Base-by-base conservation (phyloP, 306 rosid species). In the Malus fusca region DNA sequence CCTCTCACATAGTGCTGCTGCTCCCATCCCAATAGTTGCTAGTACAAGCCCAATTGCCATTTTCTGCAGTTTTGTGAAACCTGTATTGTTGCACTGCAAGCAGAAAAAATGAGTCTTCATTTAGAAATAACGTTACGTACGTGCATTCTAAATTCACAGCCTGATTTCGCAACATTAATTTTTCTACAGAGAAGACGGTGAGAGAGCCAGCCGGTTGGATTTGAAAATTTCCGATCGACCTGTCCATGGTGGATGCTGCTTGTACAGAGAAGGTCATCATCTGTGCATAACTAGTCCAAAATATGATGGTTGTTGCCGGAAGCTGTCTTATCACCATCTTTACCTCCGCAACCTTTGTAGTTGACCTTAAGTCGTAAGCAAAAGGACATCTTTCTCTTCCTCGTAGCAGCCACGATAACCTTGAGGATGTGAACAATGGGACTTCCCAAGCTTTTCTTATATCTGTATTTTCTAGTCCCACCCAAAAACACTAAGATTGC, bases 271-370 rank as follows among this genome's bases (percentile, higher is more conserved):
- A 91, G 44, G 97, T 93, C 69, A 91, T 89, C 95, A 93, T 78
- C 73, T 89, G 96, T 28, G 98, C 97, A 53, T 93, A 88, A 21
- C 91, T 82, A 33, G 93, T 93, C 97, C 98, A 93, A 84, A 93
- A 93, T 80, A 88, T 77, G 74, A 91, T 93, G 77, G 97, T 89
- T 37, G 97, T 56, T 11, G 28, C 96, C 30, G 96, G 96, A 19
- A 88, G 82, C 35, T 89, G 84, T 43, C 90, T 87, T 56, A 73
- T 76, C 61, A 9, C 25, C 61, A n/a, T 56, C n/a, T 56, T 56
- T 37, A 37, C 42, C 42, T 37, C 10, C 42, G 7, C 42, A 37
- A 37, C 9, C 42, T 37, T 37, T 37, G 42, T 37, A 37, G 42
- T 8, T 7, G 42, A 37, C 42, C 42, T 37, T 37, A 37, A 37